Evolutionary conservation across 2,329 filamentous ascomycete genomes (phyloP).

Genomic region (Pseudopithomyces chartarum): DNA sequence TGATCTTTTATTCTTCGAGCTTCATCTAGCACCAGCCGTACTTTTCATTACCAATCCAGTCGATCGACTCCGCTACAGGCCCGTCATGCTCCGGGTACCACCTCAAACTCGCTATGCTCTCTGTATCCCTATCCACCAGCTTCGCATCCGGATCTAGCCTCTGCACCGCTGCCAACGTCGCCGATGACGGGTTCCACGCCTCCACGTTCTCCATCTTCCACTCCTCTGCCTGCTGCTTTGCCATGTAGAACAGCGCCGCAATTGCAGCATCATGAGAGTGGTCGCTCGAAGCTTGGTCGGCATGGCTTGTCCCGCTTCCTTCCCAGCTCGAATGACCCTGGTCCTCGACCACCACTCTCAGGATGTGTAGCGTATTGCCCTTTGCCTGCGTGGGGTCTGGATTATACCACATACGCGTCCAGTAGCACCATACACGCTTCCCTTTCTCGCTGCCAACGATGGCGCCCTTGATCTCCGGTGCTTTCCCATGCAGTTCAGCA

Average conservation of each 20-base stretch:
- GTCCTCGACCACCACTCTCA: constrained; percentile 71
- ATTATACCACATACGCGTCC: constrained; percentile 69
- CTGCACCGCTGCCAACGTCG: constrained; percentile 48
- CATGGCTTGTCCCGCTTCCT: constrained; percentile 24
- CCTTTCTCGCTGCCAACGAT: constrained; percentile 59
- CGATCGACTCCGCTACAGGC: constrained; percentile 56
- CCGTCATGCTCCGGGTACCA: constrained; percentile 63
- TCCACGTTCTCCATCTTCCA: constrained; percentile 75
- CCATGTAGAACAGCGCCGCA: constrained; percentile 67
- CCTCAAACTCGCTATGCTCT: constrained; percentile 73
- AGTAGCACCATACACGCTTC: constrained; percentile 73
- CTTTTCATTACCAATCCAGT: constrained; percentile 79
- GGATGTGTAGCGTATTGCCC: constrained; percentile 71
- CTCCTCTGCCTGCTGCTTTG: constrained; percentile 70
- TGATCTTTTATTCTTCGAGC: background rate
- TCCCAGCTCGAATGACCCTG: constrained; percentile 34
- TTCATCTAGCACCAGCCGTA: constrained; percentile 70
- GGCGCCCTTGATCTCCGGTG: constrained; percentile 71
- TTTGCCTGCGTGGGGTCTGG: constrained; percentile 57
- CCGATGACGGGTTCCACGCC: constrained; percentile 79
- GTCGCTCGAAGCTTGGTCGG: constrained; percentile 18
- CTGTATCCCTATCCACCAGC: constrained; percentile 63
- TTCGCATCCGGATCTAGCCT: constrained; percentile 54
- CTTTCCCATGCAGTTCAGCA: constrained; percentile 62
- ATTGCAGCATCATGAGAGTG: constrained; percentile 51